Conservation (phyloP, 768 basidiomycete genomes). For the Daedaleopsis nitida region DNA sequence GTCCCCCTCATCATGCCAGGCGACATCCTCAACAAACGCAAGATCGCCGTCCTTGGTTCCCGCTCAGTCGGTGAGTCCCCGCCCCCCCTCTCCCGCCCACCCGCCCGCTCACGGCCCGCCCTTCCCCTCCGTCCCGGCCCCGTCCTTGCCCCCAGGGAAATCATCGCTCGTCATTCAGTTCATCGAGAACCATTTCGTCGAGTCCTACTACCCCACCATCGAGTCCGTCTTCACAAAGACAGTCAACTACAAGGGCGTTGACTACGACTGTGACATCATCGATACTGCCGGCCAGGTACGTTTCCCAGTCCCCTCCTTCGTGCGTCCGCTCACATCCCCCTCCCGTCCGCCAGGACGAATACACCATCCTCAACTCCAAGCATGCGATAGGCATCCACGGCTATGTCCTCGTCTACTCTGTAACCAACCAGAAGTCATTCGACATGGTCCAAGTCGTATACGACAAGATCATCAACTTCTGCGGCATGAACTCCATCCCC, state of each 20-base stretch:
- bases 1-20: conserved; percentile 32
- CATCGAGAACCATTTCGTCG: conserved; percentile 89
- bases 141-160: conserved; percentile 65
- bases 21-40: conserved; percentile 70
- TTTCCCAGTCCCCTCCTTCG: conserved; percentile 8
- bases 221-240: conserved; percentile 86
- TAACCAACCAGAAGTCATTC: conserved; percentile 86
- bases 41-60: conserved; percentile 85
- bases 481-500: conserved; percentile 80
- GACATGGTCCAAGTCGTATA: conserved; percentile 93
- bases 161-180: conserved; percentile 92
- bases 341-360: conserved; percentile 73
- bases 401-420: conserved; percentile 95
- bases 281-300: conserved; percentile 96
- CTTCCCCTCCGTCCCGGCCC: background rate
- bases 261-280: conserved; percentile 96
- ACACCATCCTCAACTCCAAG: conserved; percentile 89
- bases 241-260: conserved; percentile 83
- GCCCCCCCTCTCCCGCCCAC: conserved; percentile 18
- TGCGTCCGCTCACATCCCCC: conserved; percentile 10
- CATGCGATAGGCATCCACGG: conserved; percentile 98
- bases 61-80: conserved; percentile 78
- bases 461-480: conserved; percentile 91
- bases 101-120: conserved; percentile 4
- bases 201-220: conserved; percentile 94